Evolutionary conservation across 805 yeast genomes (phyloP).

Genomic region (Metschnikowia chrysomelidarum): DNA sequence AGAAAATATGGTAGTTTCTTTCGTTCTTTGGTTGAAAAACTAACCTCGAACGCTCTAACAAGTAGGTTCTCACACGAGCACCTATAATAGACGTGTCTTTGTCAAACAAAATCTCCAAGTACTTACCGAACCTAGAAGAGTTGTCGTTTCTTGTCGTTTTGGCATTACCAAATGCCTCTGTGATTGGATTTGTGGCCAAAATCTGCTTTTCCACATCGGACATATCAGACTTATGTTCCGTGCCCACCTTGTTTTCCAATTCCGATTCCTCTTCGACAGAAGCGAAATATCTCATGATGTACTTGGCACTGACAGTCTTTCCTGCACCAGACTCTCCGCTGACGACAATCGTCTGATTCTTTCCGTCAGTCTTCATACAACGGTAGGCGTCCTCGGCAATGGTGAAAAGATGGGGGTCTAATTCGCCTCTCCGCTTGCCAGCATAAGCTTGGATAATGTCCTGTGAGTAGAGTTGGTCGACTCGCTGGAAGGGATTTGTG

Average conservation of each 20-base stretch:
- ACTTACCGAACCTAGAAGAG: constrained; percentile 96
- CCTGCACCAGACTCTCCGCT: constrained; percentile 99
- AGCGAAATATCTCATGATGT: constrained; percentile 96
- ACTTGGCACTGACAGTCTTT: constrained; percentile 94
- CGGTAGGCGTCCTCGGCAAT: constrained; percentile 97
- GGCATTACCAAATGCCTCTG: constrained; percentile 99
- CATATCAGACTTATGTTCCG: constrained; percentile 57
- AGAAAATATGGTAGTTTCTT: constrained; percentile 93
- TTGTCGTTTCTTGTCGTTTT: constrained; percentile 96
- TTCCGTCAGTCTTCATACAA: constrained; percentile 81
- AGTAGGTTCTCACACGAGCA: constrained; percentile 89
- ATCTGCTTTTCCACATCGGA: constrained; percentile 91
- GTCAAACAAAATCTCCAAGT: constrained; percentile 86
- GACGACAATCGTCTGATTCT: constrained; percentile 93
- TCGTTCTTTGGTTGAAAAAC: constrained; percentile 91
- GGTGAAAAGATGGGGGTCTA: constrained; percentile 95
- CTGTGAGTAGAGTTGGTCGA: constrained; percentile 85
- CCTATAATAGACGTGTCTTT: constrained; percentile 77
- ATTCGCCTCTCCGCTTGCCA: constrained; percentile 88
- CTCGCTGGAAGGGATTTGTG: constrained; percentile 90
- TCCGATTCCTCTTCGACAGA: constrained; percentile 66
- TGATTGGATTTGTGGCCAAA: constrained; percentile 92
- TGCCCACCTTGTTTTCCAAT: constrained; percentile 31
- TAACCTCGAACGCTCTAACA: constrained; percentile 88
- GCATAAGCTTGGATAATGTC: constrained; percentile 95